Conservation (phyloP, 108 stramenopile species). For the Skeletonema tropicum region DNA sequence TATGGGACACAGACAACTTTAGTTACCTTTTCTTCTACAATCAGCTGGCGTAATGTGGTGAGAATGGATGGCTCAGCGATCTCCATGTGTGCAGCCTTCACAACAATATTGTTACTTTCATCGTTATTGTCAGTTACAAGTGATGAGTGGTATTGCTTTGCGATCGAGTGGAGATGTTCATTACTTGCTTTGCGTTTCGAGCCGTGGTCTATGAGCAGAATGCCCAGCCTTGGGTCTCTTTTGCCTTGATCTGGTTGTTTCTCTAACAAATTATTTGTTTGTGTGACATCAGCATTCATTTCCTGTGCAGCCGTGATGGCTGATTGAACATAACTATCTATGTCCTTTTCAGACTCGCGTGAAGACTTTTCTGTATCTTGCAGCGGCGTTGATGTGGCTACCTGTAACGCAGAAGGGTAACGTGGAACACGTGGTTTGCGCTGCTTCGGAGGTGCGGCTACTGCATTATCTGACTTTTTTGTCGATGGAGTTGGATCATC, state of each 20-base stretch:
- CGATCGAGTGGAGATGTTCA: conserved; percentile 71
- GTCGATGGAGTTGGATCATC: not conserved
- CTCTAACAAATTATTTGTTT: not conserved
- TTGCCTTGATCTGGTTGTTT: conserved; percentile 4
- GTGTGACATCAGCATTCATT: not conserved
- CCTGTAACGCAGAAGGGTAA: conserved; percentile 4
- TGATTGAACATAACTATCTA: not conserved
- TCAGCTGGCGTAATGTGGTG: conserved; percentile 66
- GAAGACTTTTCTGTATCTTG: not conserved
- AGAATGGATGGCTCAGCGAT: conserved; percentile 87
- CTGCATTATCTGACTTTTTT: not conserved
- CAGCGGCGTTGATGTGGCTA: not conserved
- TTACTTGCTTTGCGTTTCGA: conserved; percentile 81
- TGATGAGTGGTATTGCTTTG: conserved; percentile 63
- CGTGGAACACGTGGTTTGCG: conserved; percentile 1
- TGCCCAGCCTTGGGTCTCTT: conserved; percentile 53
- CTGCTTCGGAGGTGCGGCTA: not conserved
- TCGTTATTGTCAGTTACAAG: conserved; percentile 15
- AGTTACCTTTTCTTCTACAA: conserved; percentile 55
- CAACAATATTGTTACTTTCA: conserved; percentile 51
- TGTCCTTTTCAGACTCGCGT: not conserved
- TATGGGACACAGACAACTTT: conserved; percentile 90
- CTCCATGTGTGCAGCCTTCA: conserved; percentile 93
- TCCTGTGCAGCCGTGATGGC: not conserved
- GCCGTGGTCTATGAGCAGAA: conserved; percentile 93